Base-by-base conservation (phyloP, 2,329 filamentous ascomycete genomes). In the Aspergillus luchuensis region DNA sequence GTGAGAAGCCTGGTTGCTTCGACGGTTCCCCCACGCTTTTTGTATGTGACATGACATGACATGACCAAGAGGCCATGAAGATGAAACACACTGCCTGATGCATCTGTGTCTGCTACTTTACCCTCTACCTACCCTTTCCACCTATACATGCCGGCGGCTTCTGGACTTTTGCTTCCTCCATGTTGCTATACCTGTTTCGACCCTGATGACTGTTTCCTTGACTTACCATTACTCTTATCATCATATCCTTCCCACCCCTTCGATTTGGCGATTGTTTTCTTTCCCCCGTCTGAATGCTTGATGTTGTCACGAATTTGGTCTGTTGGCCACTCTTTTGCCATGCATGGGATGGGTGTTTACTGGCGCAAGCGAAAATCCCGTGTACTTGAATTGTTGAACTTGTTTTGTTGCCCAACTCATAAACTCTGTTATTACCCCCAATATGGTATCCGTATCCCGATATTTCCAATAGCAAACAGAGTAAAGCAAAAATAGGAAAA, bases 281-380 rank as follows among this genome's bases (percentile, higher is more conserved):
- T 47, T 36, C 17, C 41, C 28, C 48, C 21, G 57, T 57, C 47
- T 33, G 56, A 54, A 63, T 66, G 60, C 61, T 50, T 69, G 64
- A 70, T 72, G 68, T 70, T 68, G 66, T 70, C 63, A 74, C 71
- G 72, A 74, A 64, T 58, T 59, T 64, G 66, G 71, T 67, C 68
- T 61, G 50, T 68, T 67, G 71, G 64, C 68, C 63, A 65, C 64
- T 68, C 61, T 67, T 65, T 36, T 69, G 68, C 68, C 71, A 74
- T 76, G 74, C 74, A 76, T 76, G 71, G 73, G 68, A 71, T 66
- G 67, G 74, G 74, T 72, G 74, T 76, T 75, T 61, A 71, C 66
- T 69, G 72, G 72, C 71, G 71, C 72, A 68, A 67, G 64, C 65
- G 66, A 67, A 53, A 59, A 58, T 56, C 61, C 65, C 61, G 63